Conservation (phyloP, 2,329 filamentous ascomycete genomes). For the Huntiella omanensis region DNA sequence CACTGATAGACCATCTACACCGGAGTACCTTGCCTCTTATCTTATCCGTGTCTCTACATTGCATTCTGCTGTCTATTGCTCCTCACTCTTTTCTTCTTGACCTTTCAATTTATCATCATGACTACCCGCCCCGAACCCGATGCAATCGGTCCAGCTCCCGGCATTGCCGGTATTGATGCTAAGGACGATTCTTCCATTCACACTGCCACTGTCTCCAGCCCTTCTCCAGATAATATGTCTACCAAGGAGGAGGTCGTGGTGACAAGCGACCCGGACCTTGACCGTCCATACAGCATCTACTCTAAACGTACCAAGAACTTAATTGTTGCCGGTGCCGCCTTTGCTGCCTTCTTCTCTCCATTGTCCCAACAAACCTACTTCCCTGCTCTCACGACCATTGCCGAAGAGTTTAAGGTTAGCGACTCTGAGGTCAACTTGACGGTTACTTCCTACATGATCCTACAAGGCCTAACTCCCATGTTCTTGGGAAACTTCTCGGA, state of each 20-base stretch:
- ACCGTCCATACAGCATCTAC: slow-evolving; percentile 20
- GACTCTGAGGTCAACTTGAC: slow-evolving; percentile 28
- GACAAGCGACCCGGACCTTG: not conserved
- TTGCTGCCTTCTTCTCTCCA: slow-evolving; percentile 26
- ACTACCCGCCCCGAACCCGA: not conserved
- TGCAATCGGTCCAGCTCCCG: too few relatives aligned
- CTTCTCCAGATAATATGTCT: not conserved
- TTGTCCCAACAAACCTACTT: slow-evolving; percentile 34
- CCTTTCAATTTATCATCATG: not conserved
- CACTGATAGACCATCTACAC: too few relatives aligned
- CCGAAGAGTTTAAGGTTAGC: slow-evolving; percentile 27
- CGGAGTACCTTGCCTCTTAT: too few relatives aligned
- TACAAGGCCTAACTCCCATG: slow-evolving; percentile 40
- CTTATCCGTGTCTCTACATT: too few relatives aligned
- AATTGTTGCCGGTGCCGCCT: slow-evolving; percentile 22
- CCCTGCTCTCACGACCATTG: slow-evolving; percentile 30
- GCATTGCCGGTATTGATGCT: not conserved
- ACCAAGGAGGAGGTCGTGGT: not conserved
- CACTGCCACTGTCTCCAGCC: not conserved
- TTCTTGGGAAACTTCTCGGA: slow-evolving; percentile 39
- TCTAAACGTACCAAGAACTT: slow-evolving; percentile 22
- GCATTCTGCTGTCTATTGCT: not conserved
- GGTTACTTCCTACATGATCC: slow-evolving; percentile 37
- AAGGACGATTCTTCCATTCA: not conserved
- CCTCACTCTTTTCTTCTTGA: not conserved